Evolutionary conservation across 345 rosid species (phyloP).

Genomic region (Gossypium longicalyx): DNA sequence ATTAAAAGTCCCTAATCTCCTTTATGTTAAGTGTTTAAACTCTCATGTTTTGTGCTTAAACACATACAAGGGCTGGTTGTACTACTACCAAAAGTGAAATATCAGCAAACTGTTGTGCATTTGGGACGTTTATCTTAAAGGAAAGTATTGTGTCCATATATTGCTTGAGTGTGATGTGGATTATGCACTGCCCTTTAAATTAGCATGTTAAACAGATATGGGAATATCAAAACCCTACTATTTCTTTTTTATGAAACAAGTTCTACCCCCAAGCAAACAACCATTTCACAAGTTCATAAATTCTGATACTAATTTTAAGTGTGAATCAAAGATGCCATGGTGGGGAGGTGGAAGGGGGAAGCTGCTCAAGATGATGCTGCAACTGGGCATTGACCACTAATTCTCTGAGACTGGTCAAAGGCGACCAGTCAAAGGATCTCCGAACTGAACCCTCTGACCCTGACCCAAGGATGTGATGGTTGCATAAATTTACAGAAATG

Average conservation of each 20-base stretch:
- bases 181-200: no score
- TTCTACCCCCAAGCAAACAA: no score
- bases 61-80: conserved; percentile 7
- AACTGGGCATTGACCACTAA: conserved; percentile 13
- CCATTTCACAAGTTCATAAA: neutral
- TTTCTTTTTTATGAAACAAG: neutral
- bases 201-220: neutral
- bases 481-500: conserved; percentile 18
- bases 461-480: conserved; percentile 10
- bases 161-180: no score
- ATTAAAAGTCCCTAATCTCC: neutral
- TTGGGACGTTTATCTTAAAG: neutral
- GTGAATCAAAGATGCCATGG: neutral
- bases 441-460: conserved; percentile 10
- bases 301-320: neutral
- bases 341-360: neutral
- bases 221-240: neutral
- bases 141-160: neutral
- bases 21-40: conserved; percentile 4
- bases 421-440: conserved; percentile 47
- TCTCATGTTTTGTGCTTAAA: neutral
- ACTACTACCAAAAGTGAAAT: neutral
- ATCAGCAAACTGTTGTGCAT: conserved; percentile 3
- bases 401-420: conserved; percentile 42
- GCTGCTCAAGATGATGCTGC: conserved; percentile 4